Evolutionary conservation across 2,329 filamentous ascomycete genomes (phyloP), one percentile per base, ranked within the genome.

Genomic region (Pyricularia pennisetigena): DNA sequence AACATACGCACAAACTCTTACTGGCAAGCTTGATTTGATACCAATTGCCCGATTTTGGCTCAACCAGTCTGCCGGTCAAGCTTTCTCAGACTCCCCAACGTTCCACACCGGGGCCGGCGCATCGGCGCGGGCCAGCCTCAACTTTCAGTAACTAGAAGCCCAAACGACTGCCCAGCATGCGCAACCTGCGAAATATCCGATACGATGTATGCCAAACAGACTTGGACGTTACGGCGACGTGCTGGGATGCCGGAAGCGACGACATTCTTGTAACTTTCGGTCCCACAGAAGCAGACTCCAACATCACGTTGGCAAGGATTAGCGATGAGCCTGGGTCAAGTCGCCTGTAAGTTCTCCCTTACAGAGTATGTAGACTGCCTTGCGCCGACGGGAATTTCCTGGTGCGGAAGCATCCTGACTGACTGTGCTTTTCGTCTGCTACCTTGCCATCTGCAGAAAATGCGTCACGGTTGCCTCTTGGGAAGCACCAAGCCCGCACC

Each of bases 191-290:
- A 79, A 93, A 89, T 77, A 88, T 93, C 74, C 87, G 86, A 75
- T 89, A 91, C 76, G 85, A 86, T 73, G 82, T 86, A 76, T 89
- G 89, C 80, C 84, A 81, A 72, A 82, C 88, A 71, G 82, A 85
- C 67, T 78, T 83, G 71, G 83, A 86, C 70, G 82, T 95, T 74
- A 90, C 92, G 67, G 90, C 93, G 32, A 87, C 89, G 68, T 90
- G 93, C 74, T 98, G 94, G 94, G 93, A 98, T 80, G 85, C 90
- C 65, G 85, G 88, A 70, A 88, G 86, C 71, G 90, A 95, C 78
- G 87, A 91, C 70, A 79, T 95, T 67, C 84, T 99, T 73, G 94
- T 90, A 80, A 89, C 92, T 67, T 90, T 94, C 82, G 94, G 95
- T 8, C 95, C 94, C 71, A 89, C 88, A 3, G 82, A 86, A 76